Evolutionary conservation across 228 moss, liverwort and hornwort species (phyloP).

Genomic region (Sphagnum magellanicum): DNA sequence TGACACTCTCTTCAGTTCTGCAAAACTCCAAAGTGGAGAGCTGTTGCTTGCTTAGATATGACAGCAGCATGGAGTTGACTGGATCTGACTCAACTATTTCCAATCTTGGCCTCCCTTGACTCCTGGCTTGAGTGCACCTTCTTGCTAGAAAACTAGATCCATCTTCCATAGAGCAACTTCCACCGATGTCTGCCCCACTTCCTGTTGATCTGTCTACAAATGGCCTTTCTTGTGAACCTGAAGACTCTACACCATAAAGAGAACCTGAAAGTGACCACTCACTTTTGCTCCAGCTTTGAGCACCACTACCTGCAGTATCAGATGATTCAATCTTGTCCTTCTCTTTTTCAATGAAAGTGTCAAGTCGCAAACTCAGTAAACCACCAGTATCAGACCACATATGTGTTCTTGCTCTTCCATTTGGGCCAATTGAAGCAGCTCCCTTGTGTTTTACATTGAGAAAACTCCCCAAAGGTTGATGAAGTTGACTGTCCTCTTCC

Average conservation of each 20-base stretch:
- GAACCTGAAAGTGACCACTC: slow-evolving; percentile 5
- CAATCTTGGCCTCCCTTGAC: not conserved
- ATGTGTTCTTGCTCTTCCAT: not conserved
- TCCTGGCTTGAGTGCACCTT: slow-evolving; percentile 1
- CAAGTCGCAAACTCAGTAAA: slow-evolving; percentile 15
- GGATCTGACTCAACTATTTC: not conserved
- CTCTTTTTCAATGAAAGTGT: slow-evolving; percentile 16
- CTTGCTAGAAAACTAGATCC: slow-evolving; percentile 5
- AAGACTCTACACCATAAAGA: not conserved
- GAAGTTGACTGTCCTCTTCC: slow-evolving; percentile 12
- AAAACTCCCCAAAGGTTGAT: not conserved
- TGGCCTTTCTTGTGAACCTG: not conserved
- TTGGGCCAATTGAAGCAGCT: not conserved
- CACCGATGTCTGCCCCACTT: not conserved
- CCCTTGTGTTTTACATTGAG: not conserved
- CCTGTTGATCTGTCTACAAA: slow-evolving; percentile 4
- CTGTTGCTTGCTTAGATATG: not conserved
- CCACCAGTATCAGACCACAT: slow-evolving; percentile 10
- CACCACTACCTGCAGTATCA: slow-evolving; percentile 2
- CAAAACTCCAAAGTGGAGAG: not conserved
- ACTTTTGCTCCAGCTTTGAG: not conserved
- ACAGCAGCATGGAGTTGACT: not conserved
- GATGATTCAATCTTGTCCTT: slow-evolving; percentile 15
- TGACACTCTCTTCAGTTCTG: not conserved
- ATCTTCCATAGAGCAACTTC: slow-evolving; percentile 5